Conservation (phyloP, 2,329 filamentous ascomycete genomes). For the Alternaria brassicae region DNA sequence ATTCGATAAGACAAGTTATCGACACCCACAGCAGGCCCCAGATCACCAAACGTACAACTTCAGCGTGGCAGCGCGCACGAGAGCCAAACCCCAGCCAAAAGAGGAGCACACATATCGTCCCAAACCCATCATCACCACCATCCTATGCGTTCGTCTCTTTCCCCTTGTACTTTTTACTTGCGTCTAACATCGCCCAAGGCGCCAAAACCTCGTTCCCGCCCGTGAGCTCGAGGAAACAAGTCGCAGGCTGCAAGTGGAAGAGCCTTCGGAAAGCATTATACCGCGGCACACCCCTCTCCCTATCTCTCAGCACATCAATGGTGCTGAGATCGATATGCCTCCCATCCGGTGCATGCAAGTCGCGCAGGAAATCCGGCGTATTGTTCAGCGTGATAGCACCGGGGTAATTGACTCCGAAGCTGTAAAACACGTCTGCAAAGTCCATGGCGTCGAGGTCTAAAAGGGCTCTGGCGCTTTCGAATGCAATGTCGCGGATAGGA, state of each 20-base stretch:
- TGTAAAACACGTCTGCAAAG: constrained; percentile 49
- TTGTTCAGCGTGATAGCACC: constrained; percentile 56
- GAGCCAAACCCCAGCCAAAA: neutral
- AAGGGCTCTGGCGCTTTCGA: constrained; percentile 45
- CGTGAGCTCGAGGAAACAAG: constrained; percentile 43
- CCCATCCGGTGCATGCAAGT: constrained; percentile 53
- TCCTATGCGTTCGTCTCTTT: constrained; percentile 27
- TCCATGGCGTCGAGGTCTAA: constrained; percentile 25
- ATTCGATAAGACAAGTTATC: neutral
- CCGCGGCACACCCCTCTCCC: constrained; percentile 57
- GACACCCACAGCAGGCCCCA: no score
- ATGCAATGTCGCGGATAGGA: constrained; percentile 29
- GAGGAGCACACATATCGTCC: neutral
- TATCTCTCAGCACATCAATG: constrained; percentile 57
- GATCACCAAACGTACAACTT: neutral
- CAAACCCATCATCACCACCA: neutral
- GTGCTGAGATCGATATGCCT: constrained; percentile 54
- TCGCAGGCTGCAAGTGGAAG: constrained; percentile 49
- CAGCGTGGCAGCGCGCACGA: neutral
- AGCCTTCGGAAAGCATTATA: constrained; percentile 57
- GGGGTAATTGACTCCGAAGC: constrained; percentile 58
- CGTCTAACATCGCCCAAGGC: constrained; percentile 31
- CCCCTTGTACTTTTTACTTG: constrained; percentile 26
- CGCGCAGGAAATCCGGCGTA: constrained; percentile 52
- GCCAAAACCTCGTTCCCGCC: constrained; percentile 17